Conservation (phyloP, 176 grass and related monocot genomes). For the Phyllostachys edulis region DNA sequence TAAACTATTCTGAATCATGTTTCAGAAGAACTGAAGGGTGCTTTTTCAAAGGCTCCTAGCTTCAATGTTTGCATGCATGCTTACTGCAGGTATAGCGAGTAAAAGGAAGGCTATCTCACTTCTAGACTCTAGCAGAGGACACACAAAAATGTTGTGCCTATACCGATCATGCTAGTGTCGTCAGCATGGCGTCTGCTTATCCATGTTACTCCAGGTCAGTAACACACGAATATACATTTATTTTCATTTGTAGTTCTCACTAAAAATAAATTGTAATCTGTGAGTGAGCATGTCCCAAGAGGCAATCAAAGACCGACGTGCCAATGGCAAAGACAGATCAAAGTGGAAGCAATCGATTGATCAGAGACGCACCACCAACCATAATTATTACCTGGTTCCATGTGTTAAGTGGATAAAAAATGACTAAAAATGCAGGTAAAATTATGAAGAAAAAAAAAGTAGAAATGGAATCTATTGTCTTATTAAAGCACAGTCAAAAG, state of each 20-base stretch:
- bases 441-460: neutral
- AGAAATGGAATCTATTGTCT: neutral
- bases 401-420: conserved; percentile 1
- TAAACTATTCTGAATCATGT: conserved; percentile 16
- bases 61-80: neutral
- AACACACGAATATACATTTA: neutral
- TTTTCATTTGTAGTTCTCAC: neutral
- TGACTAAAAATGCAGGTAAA: neutral
- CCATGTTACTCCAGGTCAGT: neutral
- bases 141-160: neutral
- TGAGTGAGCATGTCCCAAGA: neutral
- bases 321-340: conserved; percentile 2
- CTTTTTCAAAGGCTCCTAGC: conserved; percentile 11
- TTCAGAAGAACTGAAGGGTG: neutral
- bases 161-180: neutral
- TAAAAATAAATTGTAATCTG: neutral
- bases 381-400: conserved; percentile 28
- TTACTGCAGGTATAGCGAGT: neutral
- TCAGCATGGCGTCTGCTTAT: neutral
- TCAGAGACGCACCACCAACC: conserved; percentile 31
- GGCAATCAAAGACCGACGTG: neutral
- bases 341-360: conserved; percentile 28
- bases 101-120: neutral
- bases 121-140: neutral
- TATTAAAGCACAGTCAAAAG: no score